A percentile compares a stretch with the other conserved stretches of the same genome.
These are phyloP conservation scores for Candida pseudofarinosa DNA, from an alignment of 805 yeast species.

Conservation along the genomic window DNA sequence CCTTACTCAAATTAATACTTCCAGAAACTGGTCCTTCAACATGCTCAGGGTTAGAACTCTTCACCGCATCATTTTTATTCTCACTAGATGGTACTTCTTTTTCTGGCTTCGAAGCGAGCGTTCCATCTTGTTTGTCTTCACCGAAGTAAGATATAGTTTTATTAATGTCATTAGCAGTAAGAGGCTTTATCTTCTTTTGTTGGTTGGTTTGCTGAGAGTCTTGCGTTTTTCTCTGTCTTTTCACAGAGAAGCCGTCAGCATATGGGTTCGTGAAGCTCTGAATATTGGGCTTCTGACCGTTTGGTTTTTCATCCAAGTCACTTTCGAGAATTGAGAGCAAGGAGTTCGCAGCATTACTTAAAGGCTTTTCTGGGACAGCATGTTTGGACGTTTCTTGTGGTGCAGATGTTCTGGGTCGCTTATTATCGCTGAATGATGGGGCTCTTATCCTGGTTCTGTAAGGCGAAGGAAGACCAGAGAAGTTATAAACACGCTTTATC, in stretches of 20 bases:
- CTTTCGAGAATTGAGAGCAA: constrained; percentile 37
- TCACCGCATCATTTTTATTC: background rate
- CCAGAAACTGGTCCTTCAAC: background rate
- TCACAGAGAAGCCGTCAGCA: constrained; percentile 8
- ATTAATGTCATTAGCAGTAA: constrained; percentile 35
- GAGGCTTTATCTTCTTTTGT: constrained; percentile 7
- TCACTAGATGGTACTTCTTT: background rate
- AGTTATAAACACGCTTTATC: constrained; percentile 41
- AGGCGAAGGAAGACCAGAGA: constrained; percentile 44
- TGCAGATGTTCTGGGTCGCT: background rate
- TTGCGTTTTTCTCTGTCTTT: constrained; percentile 5
- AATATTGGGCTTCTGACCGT: background rate
- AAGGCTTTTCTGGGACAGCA: constrained; percentile 13
- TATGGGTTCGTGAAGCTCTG: constrained; percentile 20
- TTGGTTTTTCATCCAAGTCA: constrained; percentile 5
- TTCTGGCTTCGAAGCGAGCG: background rate
- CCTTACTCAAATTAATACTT: background rate
- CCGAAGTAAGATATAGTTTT: constrained; percentile 27
- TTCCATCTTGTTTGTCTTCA: background rate
- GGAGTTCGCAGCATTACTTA: constrained; percentile 34
- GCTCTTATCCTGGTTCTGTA: constrained; percentile 37
- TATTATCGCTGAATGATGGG: constrained; percentile 15
- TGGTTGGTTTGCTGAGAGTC: constrained; percentile 5
- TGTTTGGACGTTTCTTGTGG: background rate
- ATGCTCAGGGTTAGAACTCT: background rate